These are phyloP conservation scores for Pythium brachiatum DNA, from an alignment of 352 stramenopile genomes.

Conservation along the genomic window DNA sequence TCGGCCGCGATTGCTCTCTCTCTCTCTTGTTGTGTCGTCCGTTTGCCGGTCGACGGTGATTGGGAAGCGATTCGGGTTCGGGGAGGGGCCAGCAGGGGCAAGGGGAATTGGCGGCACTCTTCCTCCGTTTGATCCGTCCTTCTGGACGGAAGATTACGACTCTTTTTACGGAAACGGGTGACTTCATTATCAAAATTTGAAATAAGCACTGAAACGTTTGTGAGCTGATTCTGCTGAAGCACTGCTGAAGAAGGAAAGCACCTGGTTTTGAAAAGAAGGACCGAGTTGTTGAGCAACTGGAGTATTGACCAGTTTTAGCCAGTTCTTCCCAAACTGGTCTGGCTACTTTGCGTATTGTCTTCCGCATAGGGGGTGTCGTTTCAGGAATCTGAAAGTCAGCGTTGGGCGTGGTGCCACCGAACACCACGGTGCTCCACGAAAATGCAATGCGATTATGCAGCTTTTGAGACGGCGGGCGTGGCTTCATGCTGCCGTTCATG, in stretches of 20 bases:
- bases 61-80: conserved; percentile 17
- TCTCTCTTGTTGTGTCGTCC: conserved; percentile 7
- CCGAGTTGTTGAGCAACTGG: no score
- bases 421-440: background rate
- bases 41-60: conserved; percentile 2
- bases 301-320: conserved; percentile 9
- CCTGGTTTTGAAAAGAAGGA: conserved; percentile 10
- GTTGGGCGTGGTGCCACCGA: background rate
- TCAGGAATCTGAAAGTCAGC: conserved; percentile 4
- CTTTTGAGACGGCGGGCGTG: no score
- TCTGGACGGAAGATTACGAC: background rate
- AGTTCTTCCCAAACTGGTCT: background rate
- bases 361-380: background rate
- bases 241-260: background rate
- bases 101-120: conserved; percentile 10
- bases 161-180: background rate
- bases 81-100: conserved; percentile 18
- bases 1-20: background rate
- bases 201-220: no score
- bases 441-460: no score
- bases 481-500: no score
- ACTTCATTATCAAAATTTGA: background rate
- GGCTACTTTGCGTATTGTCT: conserved; percentile 9
- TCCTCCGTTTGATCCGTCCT: background rate
- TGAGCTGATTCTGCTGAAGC: no score